Percentiles rank a stretch among this genome's conserved stretches.
Evolutionary conservation across 495 filamentous ascomycete species (phyloP).

Genomic region (Xylaria castorea): DNA sequence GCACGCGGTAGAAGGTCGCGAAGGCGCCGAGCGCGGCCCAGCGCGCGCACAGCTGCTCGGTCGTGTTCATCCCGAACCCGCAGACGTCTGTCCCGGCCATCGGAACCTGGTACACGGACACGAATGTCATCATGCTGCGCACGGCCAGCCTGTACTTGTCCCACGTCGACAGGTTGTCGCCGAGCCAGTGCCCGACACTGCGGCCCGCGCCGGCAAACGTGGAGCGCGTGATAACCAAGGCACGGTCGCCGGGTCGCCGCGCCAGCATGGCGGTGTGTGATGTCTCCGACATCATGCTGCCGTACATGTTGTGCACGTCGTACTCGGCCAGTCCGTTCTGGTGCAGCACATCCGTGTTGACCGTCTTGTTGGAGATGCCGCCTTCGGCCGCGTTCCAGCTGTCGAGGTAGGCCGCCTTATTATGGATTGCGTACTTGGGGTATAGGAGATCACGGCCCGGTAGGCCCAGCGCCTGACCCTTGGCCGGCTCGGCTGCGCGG

Average conservation of each 20-base stretch:
- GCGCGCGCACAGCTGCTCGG: conserved; percentile 79
- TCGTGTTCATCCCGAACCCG: conserved; percentile 75
- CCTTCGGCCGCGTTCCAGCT: conserved; percentile 60
- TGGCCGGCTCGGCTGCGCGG: conserved; percentile 28
- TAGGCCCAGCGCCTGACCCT: conserved; percentile 59
- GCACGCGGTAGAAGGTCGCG: conserved; percentile 84
- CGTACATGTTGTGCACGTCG: conserved; percentile 85
- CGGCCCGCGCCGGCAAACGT: conserved; percentile 83
- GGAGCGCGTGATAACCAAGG: conserved; percentile 81
- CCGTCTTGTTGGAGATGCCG: conserved; percentile 73
- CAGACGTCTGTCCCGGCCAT: conserved; percentile 89
- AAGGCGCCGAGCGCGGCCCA: conserved; percentile 87
- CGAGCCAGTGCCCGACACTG: conserved; percentile 86
- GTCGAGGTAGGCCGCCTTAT: conserved; percentile 60
- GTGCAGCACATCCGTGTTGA: conserved; percentile 77
- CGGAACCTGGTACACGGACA: conserved; percentile 81
- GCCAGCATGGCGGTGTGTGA: conserved; percentile 72
- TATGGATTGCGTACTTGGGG: conserved; percentile 78
- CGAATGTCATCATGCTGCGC: conserved; percentile 72
- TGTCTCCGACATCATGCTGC: conserved; percentile 80
- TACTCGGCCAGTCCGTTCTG: conserved; percentile 75
- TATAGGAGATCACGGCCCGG: conserved; percentile 69
- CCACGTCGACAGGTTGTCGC: conserved; percentile 82
- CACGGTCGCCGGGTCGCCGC: conserved; percentile 70
- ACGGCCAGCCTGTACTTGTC: conserved; percentile 74